Conservation (phyloP, 306 rosid species). For the Ochetophila trinervis region DNA sequence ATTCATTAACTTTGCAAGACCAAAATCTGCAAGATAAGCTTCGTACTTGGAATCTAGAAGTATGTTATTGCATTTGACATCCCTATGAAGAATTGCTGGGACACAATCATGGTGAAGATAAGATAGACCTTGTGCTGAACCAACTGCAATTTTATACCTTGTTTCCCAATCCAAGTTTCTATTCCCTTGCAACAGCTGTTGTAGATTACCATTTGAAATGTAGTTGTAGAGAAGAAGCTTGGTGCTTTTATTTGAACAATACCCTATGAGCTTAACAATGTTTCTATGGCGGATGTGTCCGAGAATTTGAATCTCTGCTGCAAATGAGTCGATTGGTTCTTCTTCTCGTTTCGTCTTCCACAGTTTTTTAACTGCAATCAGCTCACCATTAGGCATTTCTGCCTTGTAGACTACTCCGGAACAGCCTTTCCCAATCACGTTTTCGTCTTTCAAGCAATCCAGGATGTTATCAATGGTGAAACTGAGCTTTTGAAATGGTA, state of each 20-base stretch:
- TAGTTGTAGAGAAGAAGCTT: conserved; percentile 92
- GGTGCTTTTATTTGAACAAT: conserved; percentile 85
- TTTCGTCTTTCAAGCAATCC: conserved; percentile 87
- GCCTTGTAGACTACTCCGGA: conserved; percentile 84
- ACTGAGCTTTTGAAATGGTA: conserved; percentile 88
- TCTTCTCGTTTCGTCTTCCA: conserved; percentile 91
- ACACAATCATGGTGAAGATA: conserved; percentile 97
- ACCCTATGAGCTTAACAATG: conserved; percentile 86
- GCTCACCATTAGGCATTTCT: conserved; percentile 72
- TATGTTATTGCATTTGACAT: conserved; percentile 96
- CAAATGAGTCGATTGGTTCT: conserved; percentile 75
- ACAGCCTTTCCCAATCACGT: conserved; percentile 88
- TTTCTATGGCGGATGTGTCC: conserved; percentile 95
- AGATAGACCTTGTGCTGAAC: conserved; percentile 89
- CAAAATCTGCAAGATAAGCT: conserved; percentile 91
- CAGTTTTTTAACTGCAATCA: conserved; percentile 91
- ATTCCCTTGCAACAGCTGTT: conserved; percentile 75
- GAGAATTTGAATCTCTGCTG: conserved; percentile 95
- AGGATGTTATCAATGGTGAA: conserved; percentile 75
- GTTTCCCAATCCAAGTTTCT: conserved; percentile 93
- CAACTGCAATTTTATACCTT: conserved; percentile 92
- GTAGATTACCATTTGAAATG: conserved; percentile 86
- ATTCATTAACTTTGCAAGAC: conserved; percentile 88
- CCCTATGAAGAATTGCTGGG: conserved; percentile 92
- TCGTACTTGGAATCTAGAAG: conserved; percentile 87